These are phyloP conservation scores for Hyphodiscus hymeniophilus DNA, from an alignment of 495 filamentous ascomycete genomes.

Conservation along the genomic window DNA sequence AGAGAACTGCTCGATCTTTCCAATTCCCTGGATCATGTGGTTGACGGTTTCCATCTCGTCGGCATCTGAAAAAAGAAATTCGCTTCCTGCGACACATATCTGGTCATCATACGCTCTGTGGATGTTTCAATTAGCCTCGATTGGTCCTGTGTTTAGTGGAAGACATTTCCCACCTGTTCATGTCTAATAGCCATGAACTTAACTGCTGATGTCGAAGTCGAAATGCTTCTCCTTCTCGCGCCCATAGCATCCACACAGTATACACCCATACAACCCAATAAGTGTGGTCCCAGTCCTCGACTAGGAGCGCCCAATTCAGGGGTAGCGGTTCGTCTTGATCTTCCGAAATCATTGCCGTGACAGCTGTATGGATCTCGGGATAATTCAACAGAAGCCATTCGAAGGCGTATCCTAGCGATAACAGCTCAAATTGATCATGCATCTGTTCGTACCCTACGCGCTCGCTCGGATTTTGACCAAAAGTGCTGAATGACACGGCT, in stretches of 20 bases:
- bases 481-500: background rate
- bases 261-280: conserved; percentile 20
- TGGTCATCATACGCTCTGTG: conserved; percentile 1
- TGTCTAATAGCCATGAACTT: conserved; percentile 1
- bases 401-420: conserved; percentile 16
- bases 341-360: conserved; percentile 9
- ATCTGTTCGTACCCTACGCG: background rate
- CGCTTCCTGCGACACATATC: background rate
- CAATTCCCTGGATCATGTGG: conserved; percentile 3
- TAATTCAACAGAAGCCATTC: conserved; percentile 6
- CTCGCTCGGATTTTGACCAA: background rate
- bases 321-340: conserved; percentile 18
- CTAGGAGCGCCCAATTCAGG: conserved; percentile 13
- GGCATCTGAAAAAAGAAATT: conserved; percentile 1
- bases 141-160: no score
- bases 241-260: conserved; percentile 11
- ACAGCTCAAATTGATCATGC: background rate
- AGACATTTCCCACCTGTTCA: conserved; percentile 8
- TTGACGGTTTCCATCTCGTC: conserved; percentile 9
- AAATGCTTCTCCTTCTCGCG: conserved; percentile 9
- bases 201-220: background rate
- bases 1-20: conserved; percentile 1
- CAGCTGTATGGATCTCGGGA: background rate
- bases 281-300: conserved; percentile 17
- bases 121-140: background rate